Percentiles rank a stretch among this genome's conserved stretches.
Evolutionary conservation across 495 filamentous ascomycete species (phyloP).

Genomic region (Aspergillus sclerotiicarbonarius): DNA sequence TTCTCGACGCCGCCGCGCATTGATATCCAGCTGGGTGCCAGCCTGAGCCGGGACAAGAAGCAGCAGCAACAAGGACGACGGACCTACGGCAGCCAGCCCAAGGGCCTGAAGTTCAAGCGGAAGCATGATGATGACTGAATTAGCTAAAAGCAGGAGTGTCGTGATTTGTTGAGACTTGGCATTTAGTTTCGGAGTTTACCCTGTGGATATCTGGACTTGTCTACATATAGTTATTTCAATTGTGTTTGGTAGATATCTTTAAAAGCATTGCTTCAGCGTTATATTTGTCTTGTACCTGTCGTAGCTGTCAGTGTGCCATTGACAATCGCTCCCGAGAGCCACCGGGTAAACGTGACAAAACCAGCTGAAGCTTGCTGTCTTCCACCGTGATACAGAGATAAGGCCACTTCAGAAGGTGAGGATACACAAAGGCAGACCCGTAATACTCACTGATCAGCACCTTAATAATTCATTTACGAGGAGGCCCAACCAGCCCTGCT

Average conservation of each 20-base stretch:
- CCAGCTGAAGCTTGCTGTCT: too few relatives aligned
- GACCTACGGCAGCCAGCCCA: conserved; percentile 74
- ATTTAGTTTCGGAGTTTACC: conserved; percentile 16
- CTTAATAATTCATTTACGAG: too few relatives aligned
- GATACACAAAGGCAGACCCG: too few relatives aligned
- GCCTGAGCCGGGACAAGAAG: conserved; percentile 88
- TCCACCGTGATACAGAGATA: too few relatives aligned
- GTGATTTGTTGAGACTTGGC: conserved; percentile 15
- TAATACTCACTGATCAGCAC: too few relatives aligned
- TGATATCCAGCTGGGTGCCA: conserved; percentile 83
- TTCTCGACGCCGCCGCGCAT: conserved; percentile 87
- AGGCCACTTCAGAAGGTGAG: too few relatives aligned
- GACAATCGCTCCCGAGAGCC: not conserved
- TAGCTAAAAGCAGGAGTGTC: not conserved
- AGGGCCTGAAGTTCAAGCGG: conserved; percentile 48
- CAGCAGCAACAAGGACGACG: conserved; percentile 65
- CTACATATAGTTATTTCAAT: conserved; percentile 6
- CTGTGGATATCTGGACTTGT: conserved; percentile 9
- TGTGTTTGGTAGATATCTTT: conserved; percentile 1
- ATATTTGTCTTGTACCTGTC: not conserved
- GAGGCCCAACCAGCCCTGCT: too few relatives aligned
- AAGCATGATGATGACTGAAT: conserved; percentile 16
- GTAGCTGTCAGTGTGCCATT: not conserved
- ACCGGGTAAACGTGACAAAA: not conserved
- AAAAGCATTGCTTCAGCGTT: not conserved